Evolutionary conservation across 164 flowering plant genomes (phyloP).

Genomic region (Vitis vinifera): DNA sequence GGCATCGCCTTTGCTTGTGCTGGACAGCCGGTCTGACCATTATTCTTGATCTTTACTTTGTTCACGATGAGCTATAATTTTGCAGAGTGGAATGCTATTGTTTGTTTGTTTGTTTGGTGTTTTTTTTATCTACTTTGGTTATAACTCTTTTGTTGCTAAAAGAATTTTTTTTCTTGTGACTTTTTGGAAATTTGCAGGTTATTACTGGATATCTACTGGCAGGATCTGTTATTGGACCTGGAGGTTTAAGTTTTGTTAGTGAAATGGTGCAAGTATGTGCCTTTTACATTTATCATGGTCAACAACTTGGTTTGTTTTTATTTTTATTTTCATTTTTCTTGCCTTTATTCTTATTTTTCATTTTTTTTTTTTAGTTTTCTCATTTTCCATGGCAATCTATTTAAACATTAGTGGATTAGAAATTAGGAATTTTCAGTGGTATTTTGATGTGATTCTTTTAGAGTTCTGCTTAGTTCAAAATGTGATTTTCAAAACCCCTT

Average conservation of each 20-base stretch:
- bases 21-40: slow-evolving; percentile 84
- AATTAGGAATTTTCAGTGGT: neutral
- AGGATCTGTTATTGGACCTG: slow-evolving; percentile 95
- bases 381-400: too few relatives aligned
- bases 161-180: too few relatives aligned
- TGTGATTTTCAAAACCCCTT: neutral
- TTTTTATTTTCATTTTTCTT: neutral
- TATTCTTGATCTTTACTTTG: slow-evolving; percentile 8
- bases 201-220: slow-evolving; percentile 97
- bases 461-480: neutral
- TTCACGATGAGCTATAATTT: slow-evolving; percentile 9
- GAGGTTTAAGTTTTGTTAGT: slow-evolving; percentile 86
- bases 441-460: neutral
- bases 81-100: neutral
- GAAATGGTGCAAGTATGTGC: slow-evolving; percentile 94
- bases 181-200: slow-evolving; percentile 51
- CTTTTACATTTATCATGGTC: slow-evolving; percentile 1
- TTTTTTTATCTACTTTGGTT: neutral
- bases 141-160: too few relatives aligned
- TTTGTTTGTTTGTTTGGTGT: neutral
- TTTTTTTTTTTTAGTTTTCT: neutral
- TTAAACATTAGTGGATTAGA: neutral
- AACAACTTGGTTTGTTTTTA: too few relatives aligned
- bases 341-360: neutral
- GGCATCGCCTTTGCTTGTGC: slow-evolving; percentile 98